Base-by-base conservation (phyloP, 441 rosid species). In the Adansonia gregorii region DNA sequence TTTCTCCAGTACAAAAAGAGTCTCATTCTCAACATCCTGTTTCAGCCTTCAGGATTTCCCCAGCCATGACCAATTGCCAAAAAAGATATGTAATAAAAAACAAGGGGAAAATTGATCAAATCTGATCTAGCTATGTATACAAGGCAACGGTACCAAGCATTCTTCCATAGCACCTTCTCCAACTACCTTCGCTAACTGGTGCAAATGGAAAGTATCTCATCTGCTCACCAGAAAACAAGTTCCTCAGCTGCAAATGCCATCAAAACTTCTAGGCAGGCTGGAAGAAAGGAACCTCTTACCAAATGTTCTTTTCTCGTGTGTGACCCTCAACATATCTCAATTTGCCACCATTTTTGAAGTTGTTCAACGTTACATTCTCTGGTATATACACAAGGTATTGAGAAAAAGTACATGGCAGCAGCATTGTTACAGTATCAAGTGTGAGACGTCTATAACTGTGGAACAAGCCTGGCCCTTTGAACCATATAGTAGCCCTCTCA, bases 341-440 rank as follows among this genome's bases (percentile, higher is more conserved):
- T 77, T 61, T 73, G 89, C 86, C 89, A 82, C 85, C 82, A 73
- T 67, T 67, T 52, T 52, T 69, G 82, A 35, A 75, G 86, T 63
- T 59, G 85, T 80, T 80, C 73, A 74, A 67, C 39, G 82, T 79
- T 76, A 83, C 89, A 85, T 79, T 83, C 76, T 66, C 77, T 72
- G 78, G 82, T 70, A 82, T 82, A 82, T 82, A 83, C 82, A 88
- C 64, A 81, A 48, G 20, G 59, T 39, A 63, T 73, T n/a, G 55
- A 15, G 65, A 20, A 10, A 60, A 82, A 80, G 79, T 70, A 71
- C 54, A 72, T 19, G 79, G 65, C 17, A 49, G 78, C 79, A 54
- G 67, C 78, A 60, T 22, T 67, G 72, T 82, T 76, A 83, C 82
- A 79, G 78, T 58, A 65, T 74, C 65, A 6, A 27, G 4, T 77